These are phyloP conservation scores for Arachis monticola DNA, from an alignment of 331 rosid genomes.

Conservation along the genomic window DNA sequence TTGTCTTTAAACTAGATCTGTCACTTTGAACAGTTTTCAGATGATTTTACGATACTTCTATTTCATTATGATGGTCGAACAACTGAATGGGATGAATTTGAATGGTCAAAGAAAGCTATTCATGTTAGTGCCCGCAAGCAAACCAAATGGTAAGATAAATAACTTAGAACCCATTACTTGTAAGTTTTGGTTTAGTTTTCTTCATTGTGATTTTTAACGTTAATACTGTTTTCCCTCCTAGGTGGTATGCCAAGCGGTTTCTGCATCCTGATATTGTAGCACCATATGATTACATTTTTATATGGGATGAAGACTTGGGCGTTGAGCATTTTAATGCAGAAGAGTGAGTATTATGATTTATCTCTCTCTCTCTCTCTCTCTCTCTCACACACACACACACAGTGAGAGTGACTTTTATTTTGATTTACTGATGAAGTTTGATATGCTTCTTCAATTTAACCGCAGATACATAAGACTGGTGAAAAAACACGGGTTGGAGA, in stretches of 20 bases:
- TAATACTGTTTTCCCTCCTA: slow-evolving; percentile 37
- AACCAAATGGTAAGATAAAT: slow-evolving; percentile 77
- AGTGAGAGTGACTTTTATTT: slow-evolving; percentile 18
- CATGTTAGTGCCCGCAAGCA: slow-evolving; percentile 88
- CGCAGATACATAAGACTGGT: slow-evolving; percentile 80
- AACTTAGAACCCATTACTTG: slow-evolving; percentile 10
- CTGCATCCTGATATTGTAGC: slow-evolving; percentile 98
- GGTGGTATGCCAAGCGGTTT: slow-evolving; percentile 99
- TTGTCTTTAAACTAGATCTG: slow-evolving; percentile 36
- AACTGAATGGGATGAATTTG: slow-evolving; percentile 94
- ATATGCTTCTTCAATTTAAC: slow-evolving; percentile 23
- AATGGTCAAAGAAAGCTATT: slow-evolving; percentile 91
- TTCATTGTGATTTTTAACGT: slow-evolving; percentile 13
- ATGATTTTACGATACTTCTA: slow-evolving; percentile 78
- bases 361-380: too few relatives aligned
- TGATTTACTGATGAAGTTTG: slow-evolving; percentile 18
- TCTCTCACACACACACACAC: not conserved
- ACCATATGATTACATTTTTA: slow-evolving; percentile 87
- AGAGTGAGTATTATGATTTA: slow-evolving; percentile 66
- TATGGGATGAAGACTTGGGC: slow-evolving; percentile 96
- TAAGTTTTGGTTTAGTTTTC: not conserved
- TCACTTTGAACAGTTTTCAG: slow-evolving; percentile 77
- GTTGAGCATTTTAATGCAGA: slow-evolving; percentile 94
- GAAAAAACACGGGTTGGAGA: slow-evolving; percentile 90
- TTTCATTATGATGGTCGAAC: slow-evolving; percentile 97